phyloP scores from a whole-genome alignment of 768 basidiomycete genomes.

The Russula emetica region DNA sequence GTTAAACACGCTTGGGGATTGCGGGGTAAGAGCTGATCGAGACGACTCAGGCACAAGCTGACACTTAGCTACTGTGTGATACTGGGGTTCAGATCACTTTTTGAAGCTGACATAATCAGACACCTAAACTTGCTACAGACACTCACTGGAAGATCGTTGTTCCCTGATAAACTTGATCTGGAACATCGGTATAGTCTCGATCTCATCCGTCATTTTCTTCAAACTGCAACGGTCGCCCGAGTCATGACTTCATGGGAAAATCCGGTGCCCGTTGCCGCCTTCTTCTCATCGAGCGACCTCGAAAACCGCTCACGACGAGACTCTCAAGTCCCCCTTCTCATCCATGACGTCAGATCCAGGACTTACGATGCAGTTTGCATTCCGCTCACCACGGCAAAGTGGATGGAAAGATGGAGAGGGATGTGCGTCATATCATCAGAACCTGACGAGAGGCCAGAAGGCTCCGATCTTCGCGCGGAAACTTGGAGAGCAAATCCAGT shows the following conservation, averaged over 20 bases:
- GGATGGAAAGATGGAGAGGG: conserved; percentile 82
- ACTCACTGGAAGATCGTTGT: background rate
- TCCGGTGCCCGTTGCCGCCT: conserved; percentile 29
- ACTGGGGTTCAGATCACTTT: background rate
- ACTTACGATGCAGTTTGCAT: conserved; percentile 76
- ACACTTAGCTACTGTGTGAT: background rate
- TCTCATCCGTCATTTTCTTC: background rate
- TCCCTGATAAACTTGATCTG: conserved; percentile 6
- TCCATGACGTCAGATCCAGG: conserved; percentile 50
- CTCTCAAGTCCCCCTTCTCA: conserved; percentile 38
- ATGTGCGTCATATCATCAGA: conserved; percentile 73
- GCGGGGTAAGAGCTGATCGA: conserved; percentile 5
- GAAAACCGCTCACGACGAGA: conserved; percentile 2
- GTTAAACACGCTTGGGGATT: background rate
- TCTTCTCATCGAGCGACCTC: conserved; percentile 20
- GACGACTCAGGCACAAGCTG: background rate
- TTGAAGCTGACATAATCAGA: background rate
- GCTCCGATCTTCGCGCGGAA: conserved; percentile 66
- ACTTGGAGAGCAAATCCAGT: conserved; percentile 79
- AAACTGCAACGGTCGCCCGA: background rate
- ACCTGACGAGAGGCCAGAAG: conserved; percentile 36
- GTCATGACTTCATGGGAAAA: conserved; percentile 33
- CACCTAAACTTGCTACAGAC: background rate
- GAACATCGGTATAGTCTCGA: background rate
- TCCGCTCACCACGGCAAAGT: conserved; percentile 84